These are phyloP conservation scores for Pseudogymnoascus sp. DNA, from an alignment of 2,329 filamentous ascomycete species.

Conservation along the genomic window DNA sequence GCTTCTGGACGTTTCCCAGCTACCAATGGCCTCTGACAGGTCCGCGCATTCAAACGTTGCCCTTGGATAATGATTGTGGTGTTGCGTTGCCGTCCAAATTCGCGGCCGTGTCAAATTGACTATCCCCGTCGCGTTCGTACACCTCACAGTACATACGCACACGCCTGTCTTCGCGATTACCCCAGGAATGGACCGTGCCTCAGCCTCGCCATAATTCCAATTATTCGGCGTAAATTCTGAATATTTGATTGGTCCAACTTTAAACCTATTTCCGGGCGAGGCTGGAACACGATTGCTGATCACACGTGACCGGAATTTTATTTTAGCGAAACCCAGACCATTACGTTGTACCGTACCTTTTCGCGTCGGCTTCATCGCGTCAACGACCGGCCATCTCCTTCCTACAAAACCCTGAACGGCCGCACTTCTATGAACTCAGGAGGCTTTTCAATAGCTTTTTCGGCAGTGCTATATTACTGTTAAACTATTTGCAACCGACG, in stretches of 20 bases:
- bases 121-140: neutral
- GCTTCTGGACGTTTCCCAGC: too few species aligned
- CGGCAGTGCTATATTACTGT: neutral
- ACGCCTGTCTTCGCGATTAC: neutral
- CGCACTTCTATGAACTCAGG: neutral
- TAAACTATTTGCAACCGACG: neutral
- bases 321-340: neutral
- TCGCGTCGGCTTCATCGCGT: slow-evolving; percentile 9
- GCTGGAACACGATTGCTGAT: slow-evolving; percentile 2
- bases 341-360: slow-evolving; percentile 9
- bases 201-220: neutral
- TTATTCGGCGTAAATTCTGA: neutral
- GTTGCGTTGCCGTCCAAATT: neutral
- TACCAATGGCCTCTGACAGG: neutral
- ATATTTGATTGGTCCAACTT: neutral
- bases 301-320: slow-evolving; percentile 4
- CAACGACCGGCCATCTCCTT: slow-evolving; percentile 1
- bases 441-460: neutral
- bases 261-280: neutral
- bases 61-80: neutral
- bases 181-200: neutral
- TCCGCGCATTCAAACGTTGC: neutral
- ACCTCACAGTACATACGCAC: neutral
- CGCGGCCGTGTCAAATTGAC: neutral
- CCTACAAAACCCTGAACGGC: neutral